Evolutionary conservation across 768 basidiomycete genomes (phyloP), one percentile per base, ranked within the genome.

Genomic region (Roridomyces roridus): DNA sequence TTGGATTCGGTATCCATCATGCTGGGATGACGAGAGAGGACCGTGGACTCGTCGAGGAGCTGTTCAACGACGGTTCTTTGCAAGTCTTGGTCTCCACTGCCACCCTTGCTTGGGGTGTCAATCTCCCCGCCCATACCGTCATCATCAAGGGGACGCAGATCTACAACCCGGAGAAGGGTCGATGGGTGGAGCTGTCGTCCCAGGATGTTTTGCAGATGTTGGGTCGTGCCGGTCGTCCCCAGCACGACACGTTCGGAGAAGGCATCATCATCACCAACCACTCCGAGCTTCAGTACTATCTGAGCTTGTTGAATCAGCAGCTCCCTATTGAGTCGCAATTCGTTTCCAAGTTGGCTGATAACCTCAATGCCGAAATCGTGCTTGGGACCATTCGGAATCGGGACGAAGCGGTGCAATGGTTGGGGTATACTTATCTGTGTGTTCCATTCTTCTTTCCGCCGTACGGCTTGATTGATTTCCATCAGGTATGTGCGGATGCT

Each of bases 101-200:
- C 5, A 98, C 96, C 2, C 87, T 99, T 34, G 97, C 97, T 1
- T 99, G 97, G 97, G 97, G 96, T 77, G 96, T 99, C 74, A 99
- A 99, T 69, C 77, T 98, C 0, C 97, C 97, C 4, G 96, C 96
- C 1, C 97, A 98, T 62, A 91, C 94, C 8, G 96, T 98, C 74
- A 94, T 98, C 77, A 98, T 99, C 81, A 99, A 98, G 71, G 97
- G 97, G n/a, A 98, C 97, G 0, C 96, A 98, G 75, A 96, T 98
- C 59, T 99, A 98, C 75, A 98, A 97, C 72, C 97, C 97, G 0
- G 96, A 97, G 74, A 97, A 98, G 74, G 97, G 97, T 18, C 87
- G 92, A 5, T 99, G 97, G 97, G 90, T 92, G 5, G 97, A 98
- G 70, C 76, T 98, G 6, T 96, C 93, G 1, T 87, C 89, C 1